Base-by-base conservation (phyloP, 2,329 filamentous ascomycete genomes). In the Davidsoniella neocaledoniae region DNA sequence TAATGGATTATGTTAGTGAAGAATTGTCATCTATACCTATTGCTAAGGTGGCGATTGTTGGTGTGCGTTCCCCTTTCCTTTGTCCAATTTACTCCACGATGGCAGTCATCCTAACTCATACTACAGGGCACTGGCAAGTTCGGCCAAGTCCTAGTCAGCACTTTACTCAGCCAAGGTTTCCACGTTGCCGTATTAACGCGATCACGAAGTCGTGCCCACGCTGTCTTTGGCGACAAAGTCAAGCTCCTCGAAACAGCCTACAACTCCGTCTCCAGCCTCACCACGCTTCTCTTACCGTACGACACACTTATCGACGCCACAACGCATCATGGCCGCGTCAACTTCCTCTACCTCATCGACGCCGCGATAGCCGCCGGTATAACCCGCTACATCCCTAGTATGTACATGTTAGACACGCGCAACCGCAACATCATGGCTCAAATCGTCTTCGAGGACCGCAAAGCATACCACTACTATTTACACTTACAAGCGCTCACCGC, bases 351-450 rank as follows among this genome's bases (percentile, higher is more conserved):
- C 23, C 33, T 45, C 2, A 33, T 50, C 1, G 48, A 50, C 6
- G 48, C 48, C 1, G 48, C 42, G 26, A 12, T 50, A 8, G 41
- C 48, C 9, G 48, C 48, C 4, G 48, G 48, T 4, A 50, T 50
- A 12, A 4, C 4, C 4, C 29, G 42, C 23, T 50, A 50, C 23
- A 40, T 44, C 8, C 42, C 48, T 2, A 17, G 29, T 3, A 17
- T 50, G 4, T 45, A 39, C 23, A 14, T 40, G 41, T 14, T 40
- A 7, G 41, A 50, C n/a, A 19, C 39, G 19, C 25, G 38, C 9
- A 44, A 33, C 14, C 41, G 36, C 2, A 21, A 16, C 10, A 9
- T 39, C 17, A n/a, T 26, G 19, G n/a, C 8, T 4, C 40, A 45
- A 9, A 39, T 50, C 19, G 4, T 50, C 37, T 33, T 40, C 10